Conservation (phyloP, 257 asterid genomes). For the Salvia miltiorrhiza region DNA sequence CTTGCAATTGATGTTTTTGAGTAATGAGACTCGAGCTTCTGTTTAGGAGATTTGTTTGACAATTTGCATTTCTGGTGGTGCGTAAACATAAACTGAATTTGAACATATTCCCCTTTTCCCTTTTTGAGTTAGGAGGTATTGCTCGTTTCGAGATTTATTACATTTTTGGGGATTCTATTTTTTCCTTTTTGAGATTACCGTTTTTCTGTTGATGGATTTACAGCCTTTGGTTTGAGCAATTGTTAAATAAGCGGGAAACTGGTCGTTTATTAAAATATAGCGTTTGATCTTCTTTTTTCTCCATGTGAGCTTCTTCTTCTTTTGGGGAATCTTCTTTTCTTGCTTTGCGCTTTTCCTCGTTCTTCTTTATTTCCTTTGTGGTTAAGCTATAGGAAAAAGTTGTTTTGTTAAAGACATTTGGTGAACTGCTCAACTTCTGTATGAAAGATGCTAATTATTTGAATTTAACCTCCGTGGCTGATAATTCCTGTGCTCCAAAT, state of each 20-base stretch:
- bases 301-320: conserved; percentile 55
- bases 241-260: conserved; percentile 32
- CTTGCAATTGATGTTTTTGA: neutral
- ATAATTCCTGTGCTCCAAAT: conserved; percentile 10
- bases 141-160: neutral
- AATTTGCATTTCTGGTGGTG: neutral
- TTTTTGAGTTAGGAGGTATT: neutral
- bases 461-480: conserved; percentile 13
- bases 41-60: neutral
- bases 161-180: neutral
- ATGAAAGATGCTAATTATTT: conserved; percentile 11
- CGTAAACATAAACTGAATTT: conserved; percentile 3
- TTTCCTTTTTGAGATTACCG: neutral
- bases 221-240: conserved; percentile 7
- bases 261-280: conserved; percentile 30
- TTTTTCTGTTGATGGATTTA: conserved; percentile 3
- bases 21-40: neutral
- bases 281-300: conserved; percentile 38
- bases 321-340: conserved; percentile 82
- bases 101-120: neutral
- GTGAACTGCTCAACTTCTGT: conserved; percentile 17
- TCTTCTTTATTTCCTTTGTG: conserved; percentile 44
- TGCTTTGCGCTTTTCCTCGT: conserved; percentile 68
- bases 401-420: conserved; percentile 24
- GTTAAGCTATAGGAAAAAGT: conserved; percentile 48